Base-by-base conservation (phyloP, 2,329 filamentous ascomycete genomes). In the Aureobasidium sp. region DNA sequence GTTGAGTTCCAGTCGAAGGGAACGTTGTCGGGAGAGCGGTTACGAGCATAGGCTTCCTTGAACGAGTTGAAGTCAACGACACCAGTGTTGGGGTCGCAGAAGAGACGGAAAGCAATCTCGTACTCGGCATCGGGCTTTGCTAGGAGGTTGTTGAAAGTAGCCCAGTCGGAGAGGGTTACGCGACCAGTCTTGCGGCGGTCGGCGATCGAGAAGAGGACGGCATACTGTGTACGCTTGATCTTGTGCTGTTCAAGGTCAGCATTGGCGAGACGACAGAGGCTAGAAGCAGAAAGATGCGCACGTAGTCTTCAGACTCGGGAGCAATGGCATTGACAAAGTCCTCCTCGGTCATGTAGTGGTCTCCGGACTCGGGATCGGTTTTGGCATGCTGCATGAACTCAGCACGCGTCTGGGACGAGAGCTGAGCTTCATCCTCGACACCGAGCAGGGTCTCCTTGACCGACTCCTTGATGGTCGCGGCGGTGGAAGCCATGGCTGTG, bases 1-100 rank as follows among this genome's bases (percentile, higher is more conserved):
- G 96, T 90, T 66, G 90, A 95, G 72, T 92, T 89, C 92, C 94
- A 97, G 76, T 99, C 90, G 72, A 99, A 97, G 15, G 94, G 90
- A 65, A 99, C 88, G 73, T 83, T 90, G 63, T 90, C 83, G 27
- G 86, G 78, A n/a, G 88, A 87, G 79, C 93, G 96, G 82, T 96
- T 95, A 69, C 87, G 80, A 76, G 93, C 89, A 77, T 95, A 97
- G 63, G 93, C 79, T 63, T 85, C 83, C 71, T 90, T 86, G 77
- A 99, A 92, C 69, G 91, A 86, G 42, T 96, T 89, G 72, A 93
- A 96, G 74, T 92, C 93, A 71, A 99, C 91, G 54, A 83, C 83
- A 64, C 94, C 94, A 25, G 86, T 89, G 64, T 89, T 85, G 57
- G 93, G 86, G 69, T 90, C 83, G 72, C 97, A 93, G 76, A 99